Conservation (phyloP, 1,139 yeast genomes). For the Nakaseomyces sp. region DNA sequence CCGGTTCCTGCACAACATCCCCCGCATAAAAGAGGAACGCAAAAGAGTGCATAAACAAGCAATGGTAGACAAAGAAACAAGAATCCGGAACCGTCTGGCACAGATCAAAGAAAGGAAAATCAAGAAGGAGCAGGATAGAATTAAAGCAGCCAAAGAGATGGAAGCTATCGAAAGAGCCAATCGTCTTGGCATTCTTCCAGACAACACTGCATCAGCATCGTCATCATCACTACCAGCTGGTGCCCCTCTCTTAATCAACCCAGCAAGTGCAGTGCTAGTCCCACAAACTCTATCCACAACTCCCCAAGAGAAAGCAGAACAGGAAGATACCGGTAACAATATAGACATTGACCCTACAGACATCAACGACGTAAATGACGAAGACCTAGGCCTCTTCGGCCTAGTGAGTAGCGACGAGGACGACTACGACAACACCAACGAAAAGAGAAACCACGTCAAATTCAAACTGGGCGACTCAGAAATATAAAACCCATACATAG, state of each 20-base stretch:
- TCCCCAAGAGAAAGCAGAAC: neutral
- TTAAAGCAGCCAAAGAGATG: neutral
- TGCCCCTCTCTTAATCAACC: constrained; percentile 1
- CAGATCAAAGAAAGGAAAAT: neutral
- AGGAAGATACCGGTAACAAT: constrained; percentile 1
- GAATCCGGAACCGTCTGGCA: constrained; percentile 1
- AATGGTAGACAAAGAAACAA: neutral
- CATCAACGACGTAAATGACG: constrained; percentile 15
- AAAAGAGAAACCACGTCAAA: neutral
- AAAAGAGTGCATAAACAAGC: neutral
- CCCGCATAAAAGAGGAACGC: neutral
- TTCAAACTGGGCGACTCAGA: neutral
- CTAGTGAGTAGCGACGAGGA: constrained; percentile 22
- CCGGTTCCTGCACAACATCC: neutral
- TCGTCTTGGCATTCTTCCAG: neutral
- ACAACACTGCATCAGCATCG: neutral
- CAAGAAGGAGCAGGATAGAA: neutral
- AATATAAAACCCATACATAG: no score
- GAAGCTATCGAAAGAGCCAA: constrained; percentile 3
- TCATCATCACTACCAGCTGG: neutral
- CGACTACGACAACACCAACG: constrained; percentile 10
- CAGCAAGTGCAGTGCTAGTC: neutral
- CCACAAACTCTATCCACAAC: neutral
- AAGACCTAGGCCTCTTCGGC: constrained; percentile 22
- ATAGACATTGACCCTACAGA: constrained; percentile 15